Evolutionary conservation across 352 stramenopile genomes (phyloP), one percentile per base, ranked within the genome.

Genomic region (Pythium volutum): DNA sequence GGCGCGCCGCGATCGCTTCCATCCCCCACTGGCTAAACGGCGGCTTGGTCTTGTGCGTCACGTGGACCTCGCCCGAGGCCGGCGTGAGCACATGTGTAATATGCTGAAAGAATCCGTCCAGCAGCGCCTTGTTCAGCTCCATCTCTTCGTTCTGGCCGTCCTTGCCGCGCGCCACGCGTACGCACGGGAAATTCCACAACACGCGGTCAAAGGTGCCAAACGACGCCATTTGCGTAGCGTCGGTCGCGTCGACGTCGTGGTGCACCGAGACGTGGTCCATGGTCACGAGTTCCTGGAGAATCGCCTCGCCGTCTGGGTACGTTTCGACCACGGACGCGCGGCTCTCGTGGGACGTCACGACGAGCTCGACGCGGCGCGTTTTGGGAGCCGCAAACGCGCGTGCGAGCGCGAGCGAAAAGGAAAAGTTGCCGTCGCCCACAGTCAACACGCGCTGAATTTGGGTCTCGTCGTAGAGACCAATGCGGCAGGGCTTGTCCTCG

Each of bases 121-220:
- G 65, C 1, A 99, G 74, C 55, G 84, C 57, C 66, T 98, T 98
- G 76, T 99, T 99, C 9, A 77, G 55, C 66, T 98, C 93, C 89
- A 98, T 98, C 65, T 95, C 93, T 34, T 95, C 56, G 71, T 98
- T 98, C 77, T 99, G 96, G n/a, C 95, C 96, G 79, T 99, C 96
- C 71, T 97, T 78, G 49, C 96, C 95, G 12, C 75, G 78, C 0
- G 71, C 77, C 45, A 96, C 89, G 29, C 87, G 89, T 8, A 97
- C 91, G 60, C 96, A 98, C 23, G 95, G 94, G 66, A 98, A 99
- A 73, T 99, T 99, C 93, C 95, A 99, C 31, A 97, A 78, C 45
- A 99, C 88, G 62, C 89, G 78, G 69, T 98, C 86, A 70, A 98
- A 98, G 26, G 61, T 65, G 2, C 74, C 75, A 9, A 87, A 54